A percentile compares a stretch with the other conserved stretches of the same genome.
Conservation (phyloP, 768 basidiomycete species). For the Mycena vitilis region DNA sequence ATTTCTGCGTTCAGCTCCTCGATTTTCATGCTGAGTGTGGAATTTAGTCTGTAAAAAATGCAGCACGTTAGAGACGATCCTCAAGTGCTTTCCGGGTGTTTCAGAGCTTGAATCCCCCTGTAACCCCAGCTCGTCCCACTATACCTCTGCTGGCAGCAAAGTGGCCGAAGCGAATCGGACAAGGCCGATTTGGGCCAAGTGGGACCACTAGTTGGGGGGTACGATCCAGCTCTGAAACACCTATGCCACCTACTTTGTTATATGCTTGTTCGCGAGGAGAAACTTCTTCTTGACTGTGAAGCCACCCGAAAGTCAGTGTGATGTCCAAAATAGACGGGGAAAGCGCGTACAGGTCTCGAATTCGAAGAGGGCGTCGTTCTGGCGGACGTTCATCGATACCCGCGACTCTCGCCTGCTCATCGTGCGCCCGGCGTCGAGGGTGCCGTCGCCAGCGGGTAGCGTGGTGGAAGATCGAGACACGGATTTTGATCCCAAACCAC, state of each 20-base stretch:
- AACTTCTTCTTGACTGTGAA: conserved; percentile 91
- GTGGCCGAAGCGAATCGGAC: conserved; percentile 19
- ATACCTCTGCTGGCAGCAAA: neutral
- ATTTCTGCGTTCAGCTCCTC: conserved; percentile 89
- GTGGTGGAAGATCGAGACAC: conserved; percentile 31
- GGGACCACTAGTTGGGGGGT: neutral
- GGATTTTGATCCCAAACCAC: conserved; percentile 32
- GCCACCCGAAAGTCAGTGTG: conserved; percentile 47
- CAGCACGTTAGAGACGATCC: neutral
- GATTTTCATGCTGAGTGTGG: conserved; percentile 84
- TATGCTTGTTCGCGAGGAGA: conserved; percentile 90
- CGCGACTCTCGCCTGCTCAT: conserved; percentile 73
- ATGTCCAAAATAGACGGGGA: conserved; percentile 35
- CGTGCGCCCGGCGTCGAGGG: conserved; percentile 42
- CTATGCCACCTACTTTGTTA: conserved; percentile 75
- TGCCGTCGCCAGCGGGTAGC: conserved; percentile 12
- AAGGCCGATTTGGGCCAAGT: conserved; percentile 3
- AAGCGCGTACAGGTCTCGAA: conserved; percentile 82
- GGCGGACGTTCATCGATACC: conserved; percentile 71
- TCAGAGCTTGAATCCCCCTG: neutral
- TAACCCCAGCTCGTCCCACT: neutral
- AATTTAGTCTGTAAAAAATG: conserved; percentile 71
- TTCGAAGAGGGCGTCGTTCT: conserved; percentile 84
- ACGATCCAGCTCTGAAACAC: conserved; percentile 17
- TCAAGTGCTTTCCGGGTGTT: neutral